These are phyloP conservation scores for Aquilaria malaccensis DNA, from an alignment of 345 rosid genomes.

Conservation along the genomic window DNA sequence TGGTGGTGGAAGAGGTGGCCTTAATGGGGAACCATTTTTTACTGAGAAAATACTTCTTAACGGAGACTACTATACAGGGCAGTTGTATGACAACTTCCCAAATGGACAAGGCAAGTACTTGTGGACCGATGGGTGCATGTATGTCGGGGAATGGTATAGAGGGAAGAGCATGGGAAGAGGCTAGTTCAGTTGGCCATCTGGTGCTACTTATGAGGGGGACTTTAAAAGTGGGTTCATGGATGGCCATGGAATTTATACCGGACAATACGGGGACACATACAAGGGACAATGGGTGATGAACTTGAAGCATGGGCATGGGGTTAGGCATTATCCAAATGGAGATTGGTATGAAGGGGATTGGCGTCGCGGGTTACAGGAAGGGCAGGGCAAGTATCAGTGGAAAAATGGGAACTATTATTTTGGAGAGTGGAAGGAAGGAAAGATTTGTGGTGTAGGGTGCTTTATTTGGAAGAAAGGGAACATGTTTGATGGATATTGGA, in stretches of 20 bases:
- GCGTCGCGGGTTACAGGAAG: constrained; percentile 75
- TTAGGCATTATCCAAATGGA: constrained; percentile 52
- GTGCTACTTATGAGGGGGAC: constrained; percentile 87
- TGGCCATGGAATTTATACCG: constrained; percentile 64
- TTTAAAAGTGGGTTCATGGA: constrained; percentile 91
- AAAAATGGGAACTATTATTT: constrained; percentile 39
- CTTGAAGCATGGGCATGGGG: constrained; percentile 77
- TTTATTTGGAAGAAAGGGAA: constrained; percentile 68
- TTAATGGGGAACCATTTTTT: constrained; percentile 30
- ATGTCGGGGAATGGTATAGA: constrained; percentile 73
- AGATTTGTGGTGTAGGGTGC: constrained; percentile 53
- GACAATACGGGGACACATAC: constrained; percentile 54
- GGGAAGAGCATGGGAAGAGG: constrained; percentile 87
- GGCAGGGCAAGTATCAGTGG: constrained; percentile 80
- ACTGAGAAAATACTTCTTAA: constrained; percentile 75
- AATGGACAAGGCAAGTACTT: constrained; percentile 81
- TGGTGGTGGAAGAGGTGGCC: constrained; percentile 9
- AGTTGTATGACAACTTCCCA: constrained; percentile 80
- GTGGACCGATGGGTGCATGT: constrained; percentile 91
- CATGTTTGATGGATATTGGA: constrained; percentile 71
- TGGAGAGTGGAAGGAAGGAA: constrained; percentile 83
- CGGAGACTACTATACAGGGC: constrained; percentile 84
- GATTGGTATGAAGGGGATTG: constrained; percentile 88
- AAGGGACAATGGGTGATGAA: constrained; percentile 90
- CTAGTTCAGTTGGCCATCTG: constrained; percentile 88